A percentile compares a stretch with the other conserved stretches of the same genome.
phyloP scores from a whole-genome alignment of 2,329 filamentous ascomycete species.

The Karstenula rhodostoma region DNA sequence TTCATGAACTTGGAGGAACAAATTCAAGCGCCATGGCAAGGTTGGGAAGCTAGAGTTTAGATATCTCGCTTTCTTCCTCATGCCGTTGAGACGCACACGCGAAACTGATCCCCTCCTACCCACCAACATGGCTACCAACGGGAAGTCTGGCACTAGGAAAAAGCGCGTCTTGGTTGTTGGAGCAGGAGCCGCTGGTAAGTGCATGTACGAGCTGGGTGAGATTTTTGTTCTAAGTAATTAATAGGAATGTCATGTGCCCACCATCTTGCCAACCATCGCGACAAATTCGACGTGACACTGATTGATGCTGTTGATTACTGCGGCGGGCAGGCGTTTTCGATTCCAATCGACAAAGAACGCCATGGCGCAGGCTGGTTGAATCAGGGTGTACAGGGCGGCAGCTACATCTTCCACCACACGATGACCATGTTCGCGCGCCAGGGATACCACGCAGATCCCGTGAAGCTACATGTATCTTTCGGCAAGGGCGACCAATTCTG shows the following conservation, averaged over 20 bases:
- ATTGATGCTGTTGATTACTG: slow-evolving; percentile 61
- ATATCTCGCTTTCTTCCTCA: slow-evolving; percentile 4
- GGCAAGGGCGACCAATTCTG: slow-evolving; percentile 70
- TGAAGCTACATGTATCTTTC: slow-evolving; percentile 70
- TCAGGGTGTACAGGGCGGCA: slow-evolving; percentile 70
- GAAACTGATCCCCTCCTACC: slow-evolving; percentile 43
- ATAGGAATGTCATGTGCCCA: slow-evolving; percentile 71
- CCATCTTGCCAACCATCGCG: slow-evolving; percentile 70
- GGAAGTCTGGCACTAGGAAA: slow-evolving; percentile 32
- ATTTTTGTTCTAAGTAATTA: neutral
- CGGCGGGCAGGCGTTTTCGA: slow-evolving; percentile 68
- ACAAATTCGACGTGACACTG: slow-evolving; percentile 71
- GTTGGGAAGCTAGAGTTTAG: neutral
- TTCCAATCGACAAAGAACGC: slow-evolving; percentile 62
- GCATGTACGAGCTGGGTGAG: neutral
- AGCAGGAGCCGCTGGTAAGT: slow-evolving; percentile 50
- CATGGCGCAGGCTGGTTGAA: slow-evolving; percentile 68
- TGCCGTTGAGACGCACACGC: slow-evolving; percentile 29
- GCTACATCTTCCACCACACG: slow-evolving; percentile 72
- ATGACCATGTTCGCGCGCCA: slow-evolving; percentile 70
- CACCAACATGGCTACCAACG: slow-evolving; percentile 42
- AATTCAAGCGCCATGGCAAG: slow-evolving; percentile 19
- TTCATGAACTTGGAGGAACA: slow-evolving; percentile 26
- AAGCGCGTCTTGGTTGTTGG: slow-evolving; percentile 52
- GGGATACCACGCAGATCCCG: slow-evolving; percentile 63